These are phyloP conservation scores for Phoenix dactylifera DNA, from an alignment of 176 grass and related monocot genomes.

Conservation along the genomic window DNA sequence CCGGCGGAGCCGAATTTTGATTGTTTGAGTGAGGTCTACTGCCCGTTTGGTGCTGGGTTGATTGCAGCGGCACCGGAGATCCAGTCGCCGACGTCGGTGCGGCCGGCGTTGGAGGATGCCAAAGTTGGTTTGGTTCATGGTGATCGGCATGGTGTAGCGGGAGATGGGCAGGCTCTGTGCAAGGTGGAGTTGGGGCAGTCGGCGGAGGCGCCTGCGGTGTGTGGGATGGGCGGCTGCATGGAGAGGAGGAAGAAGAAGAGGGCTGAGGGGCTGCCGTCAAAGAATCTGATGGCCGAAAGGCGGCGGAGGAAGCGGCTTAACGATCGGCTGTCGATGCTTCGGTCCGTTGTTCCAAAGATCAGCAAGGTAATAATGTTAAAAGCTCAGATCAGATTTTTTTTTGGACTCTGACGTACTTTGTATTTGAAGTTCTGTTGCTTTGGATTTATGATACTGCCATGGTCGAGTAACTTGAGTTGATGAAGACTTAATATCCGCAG, in stretches of 20 bases:
- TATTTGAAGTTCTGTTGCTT: too few relatives aligned
- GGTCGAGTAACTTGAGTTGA: background rate
- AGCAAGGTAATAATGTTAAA: conserved; percentile 53
- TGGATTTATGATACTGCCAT: too few relatives aligned
- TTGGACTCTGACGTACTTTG: too few relatives aligned
- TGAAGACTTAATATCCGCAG: conserved; percentile 18
- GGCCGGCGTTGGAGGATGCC: conserved; percentile 14
- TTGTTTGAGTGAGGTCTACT: conserved; percentile 69
- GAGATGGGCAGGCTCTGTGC: conserved; percentile 28
- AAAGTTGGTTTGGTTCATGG: conserved; percentile 9
- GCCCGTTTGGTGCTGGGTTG: conserved; percentile 16
- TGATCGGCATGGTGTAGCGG: background rate
- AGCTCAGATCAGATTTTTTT: too few relatives aligned
- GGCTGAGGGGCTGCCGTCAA: conserved; percentile 85
- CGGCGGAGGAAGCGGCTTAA: conserved; percentile 93
- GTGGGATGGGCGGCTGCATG: conserved; percentile 20
- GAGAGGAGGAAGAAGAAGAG: conserved; percentile 72
- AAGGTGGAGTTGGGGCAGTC: conserved; percentile 68
- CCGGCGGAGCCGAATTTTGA: conserved; percentile 38
- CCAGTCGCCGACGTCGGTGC: conserved; percentile 42
- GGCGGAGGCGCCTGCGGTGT: conserved; percentile 25
- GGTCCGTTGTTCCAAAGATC: conserved; percentile 97
- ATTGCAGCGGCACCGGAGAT: conserved; percentile 17
- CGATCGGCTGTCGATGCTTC: conserved; percentile 96
- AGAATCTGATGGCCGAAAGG: conserved; percentile 98